Evolutionary conservation across 2,329 filamentous ascomycete genomes (phyloP).

Genomic region (Hymenoscyphus albidus): DNA sequence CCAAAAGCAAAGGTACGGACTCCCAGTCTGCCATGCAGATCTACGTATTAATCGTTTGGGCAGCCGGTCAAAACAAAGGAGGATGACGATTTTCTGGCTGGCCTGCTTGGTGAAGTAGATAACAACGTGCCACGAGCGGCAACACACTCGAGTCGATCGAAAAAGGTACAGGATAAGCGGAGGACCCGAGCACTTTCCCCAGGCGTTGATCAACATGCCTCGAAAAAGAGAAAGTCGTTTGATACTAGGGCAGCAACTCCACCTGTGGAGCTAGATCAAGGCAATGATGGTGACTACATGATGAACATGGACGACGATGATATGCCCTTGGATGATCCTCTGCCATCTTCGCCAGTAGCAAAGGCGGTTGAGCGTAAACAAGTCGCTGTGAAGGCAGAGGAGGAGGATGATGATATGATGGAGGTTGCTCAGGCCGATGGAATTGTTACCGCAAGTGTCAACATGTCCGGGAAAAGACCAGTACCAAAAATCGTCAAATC

Average conservation of each 20-base stretch:
- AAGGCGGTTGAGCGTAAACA: slow-evolving; percentile 72
- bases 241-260: slow-evolving; percentile 46
- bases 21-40: slow-evolving; percentile 14
- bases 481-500: slow-evolving; percentile 70
- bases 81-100: slow-evolving; percentile 82
- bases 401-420: slow-evolving; percentile 77
- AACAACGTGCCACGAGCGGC: slow-evolving; percentile 63
- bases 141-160: slow-evolving; percentile 58
- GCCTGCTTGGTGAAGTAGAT: slow-evolving; percentile 84
- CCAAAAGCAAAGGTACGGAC: slow-evolving; percentile 73
- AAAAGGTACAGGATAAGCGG: slow-evolving; percentile 72
- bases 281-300: slow-evolving; percentile 53
- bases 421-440: slow-evolving; percentile 77
- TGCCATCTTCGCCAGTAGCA: slow-evolving; percentile 81
- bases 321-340: slow-evolving; percentile 78
- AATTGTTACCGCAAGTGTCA: slow-evolving; percentile 68
- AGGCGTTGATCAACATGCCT: slow-evolving; percentile 49
- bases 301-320: slow-evolving; percentile 60
- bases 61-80: slow-evolving; percentile 76
- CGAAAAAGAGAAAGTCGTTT: slow-evolving; percentile 56
- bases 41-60: slow-evolving; percentile 25
- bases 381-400: slow-evolving; percentile 55
- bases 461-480: slow-evolving; percentile 76
- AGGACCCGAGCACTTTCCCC: slow-evolving; percentile 80
- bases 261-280: slow-evolving; percentile 46